A percentile compares a stretch with the other conserved stretches of the same genome.
Evolutionary conservation across 2,329 filamentous ascomycete genomes (phyloP).

Genomic region (Apiospora aurea): DNA sequence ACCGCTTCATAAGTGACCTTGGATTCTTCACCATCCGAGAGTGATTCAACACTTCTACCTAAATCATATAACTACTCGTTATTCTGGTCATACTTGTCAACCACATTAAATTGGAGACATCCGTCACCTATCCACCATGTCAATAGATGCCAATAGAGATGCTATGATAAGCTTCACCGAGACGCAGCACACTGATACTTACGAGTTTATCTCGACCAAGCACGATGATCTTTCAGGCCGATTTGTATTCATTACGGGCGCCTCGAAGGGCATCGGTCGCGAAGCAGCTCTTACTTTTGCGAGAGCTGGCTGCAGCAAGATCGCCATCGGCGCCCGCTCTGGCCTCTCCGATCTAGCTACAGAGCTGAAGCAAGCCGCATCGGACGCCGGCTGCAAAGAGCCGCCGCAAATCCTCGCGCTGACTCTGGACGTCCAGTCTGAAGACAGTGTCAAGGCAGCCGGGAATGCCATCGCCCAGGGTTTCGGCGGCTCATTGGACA

Average conservation of each 20-base stretch:
- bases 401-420: slow-evolving; percentile 42
- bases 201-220: slow-evolving; percentile 41
- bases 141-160: slow-evolving; percentile 21
- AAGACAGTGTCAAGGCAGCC: slow-evolving; percentile 39
- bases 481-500: slow-evolving; percentile 43
- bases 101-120: background rate
- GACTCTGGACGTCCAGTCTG: slow-evolving; percentile 43
- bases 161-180: slow-evolving; percentile 30
- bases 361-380: slow-evolving; percentile 34
- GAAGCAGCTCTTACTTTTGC: slow-evolving; percentile 42
- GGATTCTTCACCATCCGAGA: background rate
- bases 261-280: slow-evolving; percentile 44
- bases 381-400: background rate
- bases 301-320: slow-evolving; percentile 45
- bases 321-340: slow-evolving; percentile 43
- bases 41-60: background rate
- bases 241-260: slow-evolving; percentile 47
- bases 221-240: slow-evolving; percentile 40
- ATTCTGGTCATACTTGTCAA: no score
- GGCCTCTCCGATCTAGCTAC: slow-evolving; percentile 36
- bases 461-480: slow-evolving; percentile 32
- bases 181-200: slow-evolving; percentile 37
- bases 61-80: background rate
- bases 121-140: background rate
- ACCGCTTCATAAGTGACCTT: background rate